Evolutionary conservation across 2,329 filamentous ascomycete species (phyloP), one percentile per base, ranked within the genome.

Genomic region (Amesomyces nigricolor): DNA sequence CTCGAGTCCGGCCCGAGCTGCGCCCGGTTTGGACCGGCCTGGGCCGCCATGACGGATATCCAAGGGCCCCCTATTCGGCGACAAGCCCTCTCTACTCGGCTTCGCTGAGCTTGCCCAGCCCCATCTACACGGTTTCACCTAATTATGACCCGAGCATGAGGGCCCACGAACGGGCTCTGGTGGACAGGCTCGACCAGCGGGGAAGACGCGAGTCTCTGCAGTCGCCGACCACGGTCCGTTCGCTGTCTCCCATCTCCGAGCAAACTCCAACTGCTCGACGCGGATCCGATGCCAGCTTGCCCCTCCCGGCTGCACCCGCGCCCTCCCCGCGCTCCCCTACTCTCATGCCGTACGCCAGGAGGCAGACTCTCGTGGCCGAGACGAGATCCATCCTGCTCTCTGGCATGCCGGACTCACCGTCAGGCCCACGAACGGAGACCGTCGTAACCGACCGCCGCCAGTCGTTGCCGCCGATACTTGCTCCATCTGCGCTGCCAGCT

Each of bases 11-110:
- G 13, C 70, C 68, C 32, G 66, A 60, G 60, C 65, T 73, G 48
- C 65, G 70, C 56, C 70, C 71, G 3, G 54, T 73, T 53, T 71
- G 69, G 68, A 68, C 68, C 17, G 62, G 62, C 49, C 65, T 66
- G 39, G 64, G 68, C 46, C 64, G 61, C 39, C 46, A 64, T 11
- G 60, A 60, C 29, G 62, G 51, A n/a, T 58, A 60, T 32, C 62
- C 67, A 26, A 61, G 61, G 39, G 9, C 54, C 60, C 38, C 62
- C 60, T 49, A 63, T 59, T 51, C 62, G 13, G 62, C 64, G 19
- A 64, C 61, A 11, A 67, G 60, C 43, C 61, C 64, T 4, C 48
- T 62, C 4, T 61, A 64, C 48, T 68, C 68, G 43, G 61, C 66
- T 30, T 68, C 67, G 5, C 56, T 67, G 11, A 56, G 67, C 51